A percentile compares a stretch with the other conserved stretches of the same genome.
These are phyloP conservation scores for Mesembryanthemum crystallinum DNA, from an alignment of 148 eudicot species.

Conservation along the genomic window DNA sequence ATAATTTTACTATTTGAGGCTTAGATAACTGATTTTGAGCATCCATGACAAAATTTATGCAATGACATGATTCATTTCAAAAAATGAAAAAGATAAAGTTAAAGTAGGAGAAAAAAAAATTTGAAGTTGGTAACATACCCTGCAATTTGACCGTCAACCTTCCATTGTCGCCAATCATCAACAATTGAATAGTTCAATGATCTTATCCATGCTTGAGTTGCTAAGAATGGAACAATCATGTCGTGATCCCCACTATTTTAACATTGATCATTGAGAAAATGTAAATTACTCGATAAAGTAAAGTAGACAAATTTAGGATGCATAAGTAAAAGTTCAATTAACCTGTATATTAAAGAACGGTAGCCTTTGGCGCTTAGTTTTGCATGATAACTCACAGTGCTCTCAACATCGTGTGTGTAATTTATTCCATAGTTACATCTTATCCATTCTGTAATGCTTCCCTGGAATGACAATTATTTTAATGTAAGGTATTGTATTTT, in stretches of 20 bases:
- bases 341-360: conserved; percentile 29
- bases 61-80: too few relatives aligned
- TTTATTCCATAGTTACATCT: conserved; percentile 22
- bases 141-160: conserved; percentile 21
- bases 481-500: too few relatives aligned
- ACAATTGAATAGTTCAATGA: conserved; percentile 6
- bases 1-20: too few relatives aligned
- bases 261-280: background rate
- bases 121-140: conserved; percentile 10
- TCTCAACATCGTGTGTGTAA: conserved; percentile 13
- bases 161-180: conserved; percentile 22
- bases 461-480: background rate
- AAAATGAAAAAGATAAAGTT: too few relatives aligned
- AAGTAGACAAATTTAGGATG: background rate
- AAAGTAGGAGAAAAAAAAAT: background rate
- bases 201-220: conserved; percentile 23
- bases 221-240: conserved; percentile 2
- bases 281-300: background rate
- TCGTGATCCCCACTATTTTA: conserved; percentile 25
- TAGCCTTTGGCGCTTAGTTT: conserved; percentile 17
- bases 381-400: conserved; percentile 16
- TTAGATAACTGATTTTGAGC: too few relatives aligned
- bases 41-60: too few relatives aligned
- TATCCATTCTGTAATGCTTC: conserved; percentile 17
- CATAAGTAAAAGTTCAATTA: background rate